Base-by-base conservation (phyloP, 2,329 filamentous ascomycete species). In the Periconia macrospinosa region DNA sequence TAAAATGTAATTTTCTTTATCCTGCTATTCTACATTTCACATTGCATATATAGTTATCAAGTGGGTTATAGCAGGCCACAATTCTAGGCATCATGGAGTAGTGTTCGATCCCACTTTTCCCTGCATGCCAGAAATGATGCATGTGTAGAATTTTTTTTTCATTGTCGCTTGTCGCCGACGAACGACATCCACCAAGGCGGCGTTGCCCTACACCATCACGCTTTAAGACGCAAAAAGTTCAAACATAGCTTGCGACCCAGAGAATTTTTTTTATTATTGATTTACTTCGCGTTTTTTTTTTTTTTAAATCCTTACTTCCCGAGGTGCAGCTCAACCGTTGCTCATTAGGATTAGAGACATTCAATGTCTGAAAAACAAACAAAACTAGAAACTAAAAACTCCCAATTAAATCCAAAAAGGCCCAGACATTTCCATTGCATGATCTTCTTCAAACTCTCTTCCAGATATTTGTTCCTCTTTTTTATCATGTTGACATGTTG, bases 301-400 rank as follows among this genome's bases (percentile, higher is more conserved):
- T n/a, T n/a, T n/a, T n/a, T n/a, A n/a, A n/a, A n/a, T n/a, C n/a
- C n/a, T n/a, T n/a, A n/a, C n/a, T n/a, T n/a, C n/a, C n/a, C n/a
- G 17, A 18, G 17, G 13, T 44, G n/a, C 23, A 45, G 33, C 23
- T 47, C 48, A 41, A 53, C 47, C 19, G 46, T 51, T 20, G 46
- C 49, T 55, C 56, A 63, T 66, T 66, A 66, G 51, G 61, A 71
- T 71, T 71, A 71, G 57, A 63, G 67, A 67, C 68, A 70, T 62
- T 68, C 65, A 68, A 68, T 69, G 65, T 63, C 68, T 57, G 45
- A 46, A 52, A 55, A 60, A 62, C 20, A 46, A 54, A 42, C 40
- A 48, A 44, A 54, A 42, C 23, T 35, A 48, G 15, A 49, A 43
- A n/a, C 45, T 40, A 40, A 9, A 54, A 58, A 57, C 56, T 47